Base-by-base conservation (phyloP, 345 rosid species). In the Ceriops tagal region DNA sequence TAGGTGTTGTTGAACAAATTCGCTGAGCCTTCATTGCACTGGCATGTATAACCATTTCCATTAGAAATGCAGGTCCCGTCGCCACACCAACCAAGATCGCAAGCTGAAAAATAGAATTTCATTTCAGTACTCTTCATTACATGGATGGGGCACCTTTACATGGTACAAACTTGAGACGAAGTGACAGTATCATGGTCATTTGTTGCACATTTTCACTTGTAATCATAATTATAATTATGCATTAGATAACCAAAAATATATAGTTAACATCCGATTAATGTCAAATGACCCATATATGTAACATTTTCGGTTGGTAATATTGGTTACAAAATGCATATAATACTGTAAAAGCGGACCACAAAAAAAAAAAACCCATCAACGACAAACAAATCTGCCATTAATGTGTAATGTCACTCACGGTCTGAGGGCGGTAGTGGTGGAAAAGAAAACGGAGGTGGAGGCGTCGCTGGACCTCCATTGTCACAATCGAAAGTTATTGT, bases 61-160 rank as follows among this genome's bases (percentile, higher is more conserved):
- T 71, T 77, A 2, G 77, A 31, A 7, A 57, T 34, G 53, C 89
- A 85, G 19, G 24, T 69, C n/a, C 86, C 89, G 1, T 83, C 83
- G 3, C 79, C 84, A 47, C 85, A 83, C 77, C 80, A 77, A 64
- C 69, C 66, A 10, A 77, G 51, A 30, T 19, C 32, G 53, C 89
- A 85, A 34, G 73, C 86, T 82, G 86, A 30, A 19, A 72, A 52
- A 31, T 11, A 30, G 32, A 34, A 30, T 62, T 56, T 43, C 16
- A 43, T 43, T 43, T 13, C 5, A 43, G 47, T 3, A 3, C 47
- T 39, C 47, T 39, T 10, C 47, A 2, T 8, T 37, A 37, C 43
- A 37, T 8, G 11, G 43, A 37, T 11, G 4, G 26, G 0, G 46
- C 46, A 8, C 9, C 43, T 37, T 8, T 3, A 2, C 4, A 24